A percentile compares a stretch with the other conserved stretches of the same genome.
These are phyloP conservation scores for Saturnispora bothae DNA, from an alignment of 805 yeast species.

Conservation along the genomic window DNA sequence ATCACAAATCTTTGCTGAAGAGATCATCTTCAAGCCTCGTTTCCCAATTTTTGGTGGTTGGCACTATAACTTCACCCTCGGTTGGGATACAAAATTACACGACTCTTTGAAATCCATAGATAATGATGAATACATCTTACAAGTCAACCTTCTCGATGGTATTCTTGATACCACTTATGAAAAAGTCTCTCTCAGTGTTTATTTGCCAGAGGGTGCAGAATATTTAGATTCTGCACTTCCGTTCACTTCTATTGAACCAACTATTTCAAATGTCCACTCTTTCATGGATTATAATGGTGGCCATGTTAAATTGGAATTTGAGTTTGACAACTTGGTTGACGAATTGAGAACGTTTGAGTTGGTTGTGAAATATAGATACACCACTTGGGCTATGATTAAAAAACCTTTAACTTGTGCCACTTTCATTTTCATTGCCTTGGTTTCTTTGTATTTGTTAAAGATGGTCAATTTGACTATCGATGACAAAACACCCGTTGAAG, in stretches of 20 bases:
- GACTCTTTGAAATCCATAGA: constrained; percentile 39
- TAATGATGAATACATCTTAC: constrained; percentile 41
- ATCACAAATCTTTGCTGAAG: constrained; percentile 34
- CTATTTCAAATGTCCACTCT: constrained; percentile 29
- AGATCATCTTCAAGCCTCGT: constrained; percentile 65
- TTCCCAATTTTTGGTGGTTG: constrained; percentile 95
- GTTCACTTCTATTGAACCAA: constrained; percentile 28
- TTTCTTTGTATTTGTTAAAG: constrained; percentile 40
- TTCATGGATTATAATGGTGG: constrained; percentile 71
- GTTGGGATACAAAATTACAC: constrained; percentile 66
- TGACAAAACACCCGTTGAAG: constrained; percentile 8
- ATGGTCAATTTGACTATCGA: constrained; percentile 33
- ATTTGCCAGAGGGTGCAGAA: constrained; percentile 81
- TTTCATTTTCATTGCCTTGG: constrained; percentile 49
- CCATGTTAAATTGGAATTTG: constrained; percentile 60
- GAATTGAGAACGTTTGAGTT: constrained; percentile 49
- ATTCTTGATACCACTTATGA: constrained; percentile 60
- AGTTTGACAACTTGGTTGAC: constrained; percentile 55
- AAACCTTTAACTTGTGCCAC: constrained; percentile 63
- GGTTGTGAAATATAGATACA: constrained; percentile 52
- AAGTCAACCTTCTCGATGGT: constrained; percentile 65
- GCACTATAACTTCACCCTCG: constrained; percentile 90
- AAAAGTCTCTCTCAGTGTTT: constrained; percentile 46
- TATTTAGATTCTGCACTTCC: constrained; percentile 49
- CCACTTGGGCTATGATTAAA: constrained; percentile 38